Conservation (phyloP, 345 rosid species). For the Citrus reticulata region DNA sequence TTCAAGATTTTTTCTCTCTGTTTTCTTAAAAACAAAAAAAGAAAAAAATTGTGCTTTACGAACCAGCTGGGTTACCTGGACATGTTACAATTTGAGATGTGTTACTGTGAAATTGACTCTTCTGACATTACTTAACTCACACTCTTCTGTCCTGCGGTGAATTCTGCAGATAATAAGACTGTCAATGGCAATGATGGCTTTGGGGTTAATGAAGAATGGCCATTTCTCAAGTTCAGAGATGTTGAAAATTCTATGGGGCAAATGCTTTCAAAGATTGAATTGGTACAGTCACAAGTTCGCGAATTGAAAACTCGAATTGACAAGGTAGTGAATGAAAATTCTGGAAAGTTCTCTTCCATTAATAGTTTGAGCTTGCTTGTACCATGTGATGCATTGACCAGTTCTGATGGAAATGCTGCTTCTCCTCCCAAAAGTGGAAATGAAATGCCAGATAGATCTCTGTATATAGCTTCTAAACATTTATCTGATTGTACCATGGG, state of each 20-base stretch:
- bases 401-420: slow-evolving; percentile 36
- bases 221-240: slow-evolving; percentile 38
- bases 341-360: slow-evolving; percentile 45
- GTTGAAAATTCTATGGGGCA: slow-evolving; percentile 48
- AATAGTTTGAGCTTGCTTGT: slow-evolving; percentile 38
- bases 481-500: slow-evolving; percentile 10
- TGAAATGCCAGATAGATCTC: slow-evolving; percentile 29
- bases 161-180: slow-evolving; percentile 38
- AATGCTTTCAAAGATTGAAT: slow-evolving; percentile 60
- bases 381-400: slow-evolving; percentile 32
- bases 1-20: neutral
- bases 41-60: neutral
- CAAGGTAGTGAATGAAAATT: slow-evolving; percentile 56
- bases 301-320: slow-evolving; percentile 57
- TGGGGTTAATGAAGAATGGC: slow-evolving; percentile 37
- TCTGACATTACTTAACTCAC: neutral
- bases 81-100: neutral
- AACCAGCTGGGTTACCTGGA: neutral
- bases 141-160: slow-evolving; percentile 2
- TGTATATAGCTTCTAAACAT: slow-evolving; percentile 26
- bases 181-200: slow-evolving; percentile 31
- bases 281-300: slow-evolving; percentile 35
- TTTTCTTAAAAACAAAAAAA: slow-evolving; percentile 4
- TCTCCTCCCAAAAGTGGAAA: slow-evolving; percentile 36
- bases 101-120: slow-evolving; percentile 3